Conservation (phyloP, 2,329 filamentous ascomycete genomes). For the Didymella pinodella region DNA sequence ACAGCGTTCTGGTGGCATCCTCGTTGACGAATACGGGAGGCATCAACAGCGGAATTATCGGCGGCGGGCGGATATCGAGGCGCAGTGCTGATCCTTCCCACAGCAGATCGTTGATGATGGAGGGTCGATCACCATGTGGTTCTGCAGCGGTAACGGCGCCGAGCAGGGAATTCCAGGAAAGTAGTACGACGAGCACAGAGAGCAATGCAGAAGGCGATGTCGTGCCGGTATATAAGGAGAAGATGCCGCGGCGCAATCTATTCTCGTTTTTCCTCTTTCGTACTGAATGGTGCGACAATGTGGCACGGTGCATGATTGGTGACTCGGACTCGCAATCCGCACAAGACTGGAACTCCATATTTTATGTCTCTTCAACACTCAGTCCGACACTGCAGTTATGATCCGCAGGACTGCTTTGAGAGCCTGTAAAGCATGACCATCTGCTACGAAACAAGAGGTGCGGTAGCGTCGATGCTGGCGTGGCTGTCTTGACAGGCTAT, state of each 20-base stretch:
- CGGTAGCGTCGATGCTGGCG: background rate
- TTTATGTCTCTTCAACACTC: conserved; percentile 20
- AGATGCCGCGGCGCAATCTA: conserved; percentile 26
- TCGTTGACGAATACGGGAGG: conserved; percentile 41
- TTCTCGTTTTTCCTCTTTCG: conserved; percentile 33
- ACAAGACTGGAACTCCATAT: conserved; percentile 28
- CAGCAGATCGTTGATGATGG: conserved; percentile 33
- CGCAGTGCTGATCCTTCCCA: conserved; percentile 44
- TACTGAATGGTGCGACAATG: conserved; percentile 47
- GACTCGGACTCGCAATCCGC: conserved; percentile 34
- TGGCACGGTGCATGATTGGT: conserved; percentile 30
- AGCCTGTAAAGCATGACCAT: conserved; percentile 35
- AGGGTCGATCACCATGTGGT: conserved; percentile 45
- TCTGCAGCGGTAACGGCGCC: conserved; percentile 36
- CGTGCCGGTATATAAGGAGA: conserved; percentile 29
- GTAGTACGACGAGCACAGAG: conserved; percentile 37
- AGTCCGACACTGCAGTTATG: conserved; percentile 30
- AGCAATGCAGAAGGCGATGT: conserved; percentile 30
- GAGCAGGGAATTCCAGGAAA: conserved; percentile 39
- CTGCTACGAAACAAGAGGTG: background rate
- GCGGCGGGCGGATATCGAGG: conserved; percentile 44
- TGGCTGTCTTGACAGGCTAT: conserved; percentile 14
- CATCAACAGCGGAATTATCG: conserved; percentile 42
- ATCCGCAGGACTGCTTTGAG: conserved; percentile 21
- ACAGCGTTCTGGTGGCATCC: conserved; percentile 33